Percentiles rank a stretch among this genome's conserved stretches.
Evolutionary conservation across 208 protist species (phyloP).

Genomic region (Crithidia bombi): DNA sequence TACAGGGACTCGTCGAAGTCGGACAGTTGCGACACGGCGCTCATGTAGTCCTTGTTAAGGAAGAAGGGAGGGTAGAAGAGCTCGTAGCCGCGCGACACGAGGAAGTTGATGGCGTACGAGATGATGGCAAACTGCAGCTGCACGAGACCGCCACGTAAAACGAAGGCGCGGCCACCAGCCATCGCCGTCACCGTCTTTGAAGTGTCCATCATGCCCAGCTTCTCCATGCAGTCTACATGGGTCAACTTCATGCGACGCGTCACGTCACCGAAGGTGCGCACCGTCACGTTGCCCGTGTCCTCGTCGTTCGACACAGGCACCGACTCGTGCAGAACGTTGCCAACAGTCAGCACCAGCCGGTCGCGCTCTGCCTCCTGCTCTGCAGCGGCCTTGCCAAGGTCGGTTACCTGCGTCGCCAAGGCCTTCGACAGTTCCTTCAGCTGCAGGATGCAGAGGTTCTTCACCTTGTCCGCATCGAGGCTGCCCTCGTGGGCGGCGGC

Average conservation of each 20-base stretch:
- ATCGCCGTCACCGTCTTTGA: constrained; percentile 86
- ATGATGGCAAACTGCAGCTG: constrained; percentile 98
- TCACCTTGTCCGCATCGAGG: constrained; percentile 63
- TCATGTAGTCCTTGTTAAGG: constrained; percentile 98
- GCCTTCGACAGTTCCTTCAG: constrained; percentile 90
- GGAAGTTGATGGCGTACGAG: constrained; percentile 97
- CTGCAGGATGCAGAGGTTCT: constrained; percentile 82
- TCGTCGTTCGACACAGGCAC: constrained; percentile 96
- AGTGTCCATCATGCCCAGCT: constrained; percentile 90
- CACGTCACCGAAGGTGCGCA: constrained; percentile 87
- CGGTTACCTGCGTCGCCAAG: constrained; percentile 59
- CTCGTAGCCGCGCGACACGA: constrained; percentile 92
- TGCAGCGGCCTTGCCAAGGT: constrained; percentile 66
- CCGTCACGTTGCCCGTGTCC: constrained; percentile 91
- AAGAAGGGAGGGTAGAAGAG: constrained; percentile 99
- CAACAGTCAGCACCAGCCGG: constrained; percentile 85
- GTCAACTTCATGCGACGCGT: constrained; percentile 75
- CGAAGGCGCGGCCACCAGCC: constrained; percentile 97
- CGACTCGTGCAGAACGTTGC: constrained; percentile 97
- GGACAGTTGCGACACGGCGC: constrained; percentile 96
- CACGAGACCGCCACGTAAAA: constrained; percentile 97
- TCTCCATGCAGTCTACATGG: constrained; percentile 95
- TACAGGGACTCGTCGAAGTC: constrained; percentile 99
- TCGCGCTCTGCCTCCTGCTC: constrained; percentile 75
- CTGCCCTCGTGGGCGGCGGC: constrained; percentile 54